Base-by-base conservation (phyloP, 768 basidiomycete genomes). In the Scleroderma bovista region DNA sequence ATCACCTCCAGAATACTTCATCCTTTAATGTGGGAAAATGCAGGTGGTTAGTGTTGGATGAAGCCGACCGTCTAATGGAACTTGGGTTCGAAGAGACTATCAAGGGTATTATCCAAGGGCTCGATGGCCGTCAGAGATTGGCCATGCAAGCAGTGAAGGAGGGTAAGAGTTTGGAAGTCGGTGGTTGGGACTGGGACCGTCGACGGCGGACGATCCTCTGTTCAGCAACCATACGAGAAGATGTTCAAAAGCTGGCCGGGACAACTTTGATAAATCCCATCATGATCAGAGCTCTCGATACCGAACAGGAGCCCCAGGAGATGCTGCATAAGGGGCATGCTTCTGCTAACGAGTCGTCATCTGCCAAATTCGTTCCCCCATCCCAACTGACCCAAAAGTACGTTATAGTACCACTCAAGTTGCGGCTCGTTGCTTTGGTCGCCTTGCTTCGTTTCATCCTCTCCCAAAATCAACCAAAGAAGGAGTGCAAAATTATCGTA, bases 61-160 rank as follows among this genome's bases (percentile, higher is more conserved):
- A 99, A 72, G 94, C 95, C 6, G 96, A 99, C 69, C 77, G 93
- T 37, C 72, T 99, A 45, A 98, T 98, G 94, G 94, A 98, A 55
- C 81, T 98, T 38, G 96, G 96, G 0, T 99, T 99, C 55, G 94
- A 96, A 65, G 93, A 98, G 62, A 91, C 93, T 0, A 88, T 99
- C 59, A 81, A 79, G 49, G 93, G 91, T 1, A 96, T 98, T 55
- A 71, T 98, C 32, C 80, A 85, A 60, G 85, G 87, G 10, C 67
- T 99, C 19, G 93, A 97, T 51, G 93, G 92, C 1, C 78, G 92
- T 46, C 69, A 80, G 45, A 84, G 81, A 55, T 73, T 94, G 7
- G 92, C 90, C 5, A 49, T 64, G 41, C 78, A 82, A 57, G 90
- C 85, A 1, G 72, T 81, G 45, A 69, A 76, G 54, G 83, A 83